Evolutionary conservation across 192 early-diverging fungal species (phyloP).

Genomic region (Entrophospora sp.): DNA sequence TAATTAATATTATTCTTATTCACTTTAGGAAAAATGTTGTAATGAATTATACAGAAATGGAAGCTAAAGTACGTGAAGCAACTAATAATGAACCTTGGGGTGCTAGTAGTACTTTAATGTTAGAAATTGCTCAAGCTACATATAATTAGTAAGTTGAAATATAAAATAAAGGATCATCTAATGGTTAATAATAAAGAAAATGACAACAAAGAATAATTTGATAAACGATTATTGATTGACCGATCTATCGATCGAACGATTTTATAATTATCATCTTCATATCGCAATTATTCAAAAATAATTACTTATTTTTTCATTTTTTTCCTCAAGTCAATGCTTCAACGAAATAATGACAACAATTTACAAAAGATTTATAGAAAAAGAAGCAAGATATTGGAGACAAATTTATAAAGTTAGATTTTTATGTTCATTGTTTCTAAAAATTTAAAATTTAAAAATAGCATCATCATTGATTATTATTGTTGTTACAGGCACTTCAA

Average conservation of each 20-base stretch:
- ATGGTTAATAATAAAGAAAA: too few relatives aligned
- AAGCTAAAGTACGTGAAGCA: slow-evolving; percentile 84
- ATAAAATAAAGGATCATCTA: too few relatives aligned
- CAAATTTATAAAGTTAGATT: slow-evolving; percentile 84
- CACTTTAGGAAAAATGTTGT: slow-evolving; percentile 65
- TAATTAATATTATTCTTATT: too few relatives aligned
- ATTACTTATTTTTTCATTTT: too few relatives aligned
- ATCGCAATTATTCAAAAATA: too few relatives aligned
- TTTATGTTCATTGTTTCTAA: too few relatives aligned
- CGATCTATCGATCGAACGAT: too few relatives aligned
- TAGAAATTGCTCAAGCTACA: slow-evolving; percentile 83
- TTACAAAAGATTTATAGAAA: slow-evolving; percentile 79
- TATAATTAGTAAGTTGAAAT: slow-evolving; percentile 59
- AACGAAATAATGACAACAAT: slow-evolving; percentile 93
- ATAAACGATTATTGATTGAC: too few relatives aligned
- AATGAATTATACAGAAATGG: slow-evolving; percentile 86
- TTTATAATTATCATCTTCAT: too few relatives aligned
- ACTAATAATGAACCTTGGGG: slow-evolving; percentile 92
- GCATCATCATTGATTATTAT: too few relatives aligned
- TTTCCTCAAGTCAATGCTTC: slow-evolving; percentile 86
- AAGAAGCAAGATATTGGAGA: slow-evolving; percentile 76
- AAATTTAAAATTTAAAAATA: too few relatives aligned
- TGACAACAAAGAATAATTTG: too few relatives aligned
- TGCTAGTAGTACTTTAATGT: slow-evolving; percentile 82
- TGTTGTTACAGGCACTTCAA: slow-evolving; percentile 67